Conservation (phyloP, 129 eudicot genomes). For the Chrysanthemum seticuspe region DNA sequence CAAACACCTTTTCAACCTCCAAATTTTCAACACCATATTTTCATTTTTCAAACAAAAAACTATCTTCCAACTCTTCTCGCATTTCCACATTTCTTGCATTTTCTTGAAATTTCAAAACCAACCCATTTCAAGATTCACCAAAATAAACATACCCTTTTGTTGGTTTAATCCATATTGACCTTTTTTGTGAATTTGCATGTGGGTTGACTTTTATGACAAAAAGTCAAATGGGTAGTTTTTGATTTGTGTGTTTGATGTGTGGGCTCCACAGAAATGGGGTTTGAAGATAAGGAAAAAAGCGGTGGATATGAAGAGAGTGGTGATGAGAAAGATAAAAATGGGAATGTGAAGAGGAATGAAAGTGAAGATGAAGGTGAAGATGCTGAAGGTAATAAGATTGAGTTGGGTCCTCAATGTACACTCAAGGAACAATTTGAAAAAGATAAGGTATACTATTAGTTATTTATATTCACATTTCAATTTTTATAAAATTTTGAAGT, state of each 20-base stretch:
- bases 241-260: conserved; percentile 36
- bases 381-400: conserved; percentile 40
- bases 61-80: too few species aligned
- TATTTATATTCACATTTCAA: too few species aligned
- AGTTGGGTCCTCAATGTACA: conserved; percentile 61
- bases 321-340: conserved; percentile 42
- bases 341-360: conserved; percentile 33
- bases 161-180: conserved; percentile 18
- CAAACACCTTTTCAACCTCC: conserved; percentile 21
- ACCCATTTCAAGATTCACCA: conserved; percentile 30
- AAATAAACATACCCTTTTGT: conserved; percentile 26
- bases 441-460: conserved; percentile 43
- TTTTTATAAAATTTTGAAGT: too few species aligned
- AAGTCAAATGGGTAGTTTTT: conserved; percentile 28
- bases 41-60: conserved; percentile 17
- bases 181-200: conserved; percentile 12
- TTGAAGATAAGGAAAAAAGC: conserved; percentile 43
- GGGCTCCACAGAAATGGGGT: conserved; percentile 54
- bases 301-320: conserved; percentile 42
- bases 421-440: conserved; percentile 65
- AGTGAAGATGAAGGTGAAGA: conserved; percentile 64
- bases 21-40: conserved; percentile 18
- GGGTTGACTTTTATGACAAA: conserved; percentile 27
- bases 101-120: conserved; percentile 21
- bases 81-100: conserved; percentile 5